These are phyloP conservation scores for Xanthoconium stramineum DNA, from an alignment of 768 basidiomycete genomes.

Conservation along the genomic window DNA sequence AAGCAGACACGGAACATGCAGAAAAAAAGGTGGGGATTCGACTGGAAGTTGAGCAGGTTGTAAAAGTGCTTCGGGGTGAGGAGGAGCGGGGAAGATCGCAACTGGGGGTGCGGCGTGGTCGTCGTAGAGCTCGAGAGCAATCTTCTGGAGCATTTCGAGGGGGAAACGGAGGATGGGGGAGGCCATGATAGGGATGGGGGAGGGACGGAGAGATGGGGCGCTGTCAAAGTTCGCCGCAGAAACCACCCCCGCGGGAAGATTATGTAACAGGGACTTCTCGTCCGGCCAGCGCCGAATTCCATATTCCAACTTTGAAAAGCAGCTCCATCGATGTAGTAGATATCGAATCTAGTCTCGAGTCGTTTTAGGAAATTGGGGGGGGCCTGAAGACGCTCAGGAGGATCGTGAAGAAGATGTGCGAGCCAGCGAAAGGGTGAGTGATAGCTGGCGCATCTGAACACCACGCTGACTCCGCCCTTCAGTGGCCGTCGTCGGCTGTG, in stretches of 20 bases:
- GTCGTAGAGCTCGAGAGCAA: slow-evolving; percentile 44
- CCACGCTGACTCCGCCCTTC: slow-evolving; percentile 20
- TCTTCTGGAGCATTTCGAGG: slow-evolving; percentile 45
- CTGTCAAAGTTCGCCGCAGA: no score
- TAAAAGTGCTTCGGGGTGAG: slow-evolving; percentile 41
- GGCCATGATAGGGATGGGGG: slow-evolving; percentile 11
- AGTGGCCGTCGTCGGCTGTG: slow-evolving; percentile 50
- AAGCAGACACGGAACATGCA: slow-evolving; percentile 55
- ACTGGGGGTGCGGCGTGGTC: slow-evolving; percentile 27
- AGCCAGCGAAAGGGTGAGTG: slow-evolving; percentile 72
- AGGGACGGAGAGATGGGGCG: neutral
- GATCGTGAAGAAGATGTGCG: slow-evolving; percentile 80
- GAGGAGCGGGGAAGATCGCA: slow-evolving; percentile 47
- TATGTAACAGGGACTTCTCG: neutral
- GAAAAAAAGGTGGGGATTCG: slow-evolving; percentile 42
- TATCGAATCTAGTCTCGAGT: no score
- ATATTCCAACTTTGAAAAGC: no score
- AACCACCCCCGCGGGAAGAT: neutral
- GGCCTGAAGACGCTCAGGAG: slow-evolving; percentile 72
- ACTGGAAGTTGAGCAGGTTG: slow-evolving; percentile 27
- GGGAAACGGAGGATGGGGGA: slow-evolving; percentile 34
- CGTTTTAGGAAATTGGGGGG: no score
- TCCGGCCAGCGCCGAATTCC: neutral
- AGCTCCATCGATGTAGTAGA: no score
- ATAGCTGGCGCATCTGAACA: neutral